Percentiles rank a stretch among this genome's conserved stretches.
Conservation (phyloP, 208 protist species). For the Wallacemonas sp. region DNA sequence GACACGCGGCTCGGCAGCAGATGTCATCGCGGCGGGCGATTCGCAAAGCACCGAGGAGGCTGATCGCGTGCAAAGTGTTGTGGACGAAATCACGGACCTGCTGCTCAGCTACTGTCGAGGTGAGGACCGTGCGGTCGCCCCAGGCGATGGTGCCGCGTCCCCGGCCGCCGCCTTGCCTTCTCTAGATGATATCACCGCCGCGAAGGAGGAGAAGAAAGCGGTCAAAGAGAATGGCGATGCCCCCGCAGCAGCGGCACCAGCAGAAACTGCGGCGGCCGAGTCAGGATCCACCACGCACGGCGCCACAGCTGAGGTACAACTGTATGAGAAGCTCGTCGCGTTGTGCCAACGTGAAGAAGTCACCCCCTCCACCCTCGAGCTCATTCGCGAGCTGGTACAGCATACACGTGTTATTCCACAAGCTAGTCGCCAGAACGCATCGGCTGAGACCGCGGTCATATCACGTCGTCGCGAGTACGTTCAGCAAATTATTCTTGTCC, state of each 20-base stretch:
- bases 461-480: slow-evolving; percentile 52
- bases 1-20: slow-evolving; percentile 26
- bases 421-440: slow-evolving; percentile 13
- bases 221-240: slow-evolving; percentile 1
- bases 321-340: slow-evolving; percentile 41
- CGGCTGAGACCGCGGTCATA: slow-evolving; percentile 4
- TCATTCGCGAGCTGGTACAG: slow-evolving; percentile 57
- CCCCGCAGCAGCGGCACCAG: background rate
- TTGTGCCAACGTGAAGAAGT: slow-evolving; percentile 36
- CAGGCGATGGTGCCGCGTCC: no score
- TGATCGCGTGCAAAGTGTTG: slow-evolving; percentile 29
- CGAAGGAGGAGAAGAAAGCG: slow-evolving; percentile 16
- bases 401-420: slow-evolving; percentile 45
- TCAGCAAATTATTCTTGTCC: slow-evolving; percentile 61
- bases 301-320: slow-evolving; percentile 29
- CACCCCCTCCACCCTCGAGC: slow-evolving; percentile 42
- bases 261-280: background rate
- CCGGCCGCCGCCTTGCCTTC: no score
- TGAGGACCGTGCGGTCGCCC: slow-evolving; percentile 5
- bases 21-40: background rate
- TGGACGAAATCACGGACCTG: slow-evolving; percentile 56
- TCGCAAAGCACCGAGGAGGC: background rate
- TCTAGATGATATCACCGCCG: background rate
- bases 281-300: slow-evolving; percentile 2
- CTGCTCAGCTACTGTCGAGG: slow-evolving; percentile 51